Conservation (phyloP, 2,329 filamentous ascomycete genomes). For the Trichoderma sp. region DNA sequence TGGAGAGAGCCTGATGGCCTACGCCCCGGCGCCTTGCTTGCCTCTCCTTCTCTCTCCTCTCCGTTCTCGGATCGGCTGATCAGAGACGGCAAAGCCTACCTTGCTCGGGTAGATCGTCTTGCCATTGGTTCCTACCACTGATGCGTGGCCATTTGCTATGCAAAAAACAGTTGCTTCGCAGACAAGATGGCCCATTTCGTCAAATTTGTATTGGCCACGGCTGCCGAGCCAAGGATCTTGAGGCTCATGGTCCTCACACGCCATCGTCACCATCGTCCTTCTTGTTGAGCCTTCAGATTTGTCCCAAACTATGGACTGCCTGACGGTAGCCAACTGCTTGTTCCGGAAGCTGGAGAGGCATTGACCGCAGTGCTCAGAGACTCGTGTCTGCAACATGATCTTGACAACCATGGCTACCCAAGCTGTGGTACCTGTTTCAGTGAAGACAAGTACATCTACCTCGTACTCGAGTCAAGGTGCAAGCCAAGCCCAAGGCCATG, state of each 20-base stretch:
- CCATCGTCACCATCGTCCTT: not conserved
- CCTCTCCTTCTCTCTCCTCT: slow-evolving; percentile 7
- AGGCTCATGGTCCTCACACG: not conserved
- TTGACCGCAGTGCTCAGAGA: slow-evolving; percentile 7
- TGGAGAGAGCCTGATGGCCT: slow-evolving; percentile 34
- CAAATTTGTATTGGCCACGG: not conserved
- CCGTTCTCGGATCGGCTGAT: slow-evolving; percentile 28
- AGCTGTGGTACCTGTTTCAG: slow-evolving; percentile 21
- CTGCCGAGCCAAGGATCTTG: not conserved
- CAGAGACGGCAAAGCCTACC: slow-evolving; percentile 29
- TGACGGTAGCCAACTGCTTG: not conserved
- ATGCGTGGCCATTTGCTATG: slow-evolving; percentile 14
- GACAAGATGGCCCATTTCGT: not conserved
- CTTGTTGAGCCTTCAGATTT: not conserved
- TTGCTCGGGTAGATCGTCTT: slow-evolving; percentile 38
- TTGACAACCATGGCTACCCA: slow-evolving; percentile 23
- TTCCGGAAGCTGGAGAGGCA: slow-evolving; percentile 6
- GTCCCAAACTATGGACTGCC: not conserved
- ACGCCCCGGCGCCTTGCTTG: slow-evolving; percentile 32
- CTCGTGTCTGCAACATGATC: slow-evolving; percentile 21
- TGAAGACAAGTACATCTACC: slow-evolving; percentile 1
- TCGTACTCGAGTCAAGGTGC: not conserved
- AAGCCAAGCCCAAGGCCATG: not conserved
- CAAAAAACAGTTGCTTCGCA: slow-evolving; percentile 3
- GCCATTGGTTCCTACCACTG: slow-evolving; percentile 36